A percentile compares a stretch with the other conserved stretches of the same genome.
These are phyloP conservation scores for Protostelium mycophagum DNA, from an alignment of 78 protist genomes.

Conservation along the genomic window DNA sequence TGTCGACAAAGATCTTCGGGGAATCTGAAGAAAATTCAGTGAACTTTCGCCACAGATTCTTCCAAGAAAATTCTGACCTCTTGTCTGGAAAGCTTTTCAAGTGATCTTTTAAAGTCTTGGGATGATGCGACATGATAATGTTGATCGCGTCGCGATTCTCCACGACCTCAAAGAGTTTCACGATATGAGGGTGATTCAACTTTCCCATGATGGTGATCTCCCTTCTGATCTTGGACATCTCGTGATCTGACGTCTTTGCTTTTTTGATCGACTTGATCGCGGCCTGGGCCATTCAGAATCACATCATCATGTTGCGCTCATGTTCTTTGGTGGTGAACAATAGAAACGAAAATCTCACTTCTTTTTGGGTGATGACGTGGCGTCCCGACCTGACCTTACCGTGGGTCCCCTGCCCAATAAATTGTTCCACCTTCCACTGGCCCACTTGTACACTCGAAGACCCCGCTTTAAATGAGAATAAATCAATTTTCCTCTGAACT, in stretches of 20 bases:
- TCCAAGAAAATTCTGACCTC: too few relatives aligned
- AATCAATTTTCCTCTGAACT: background rate
- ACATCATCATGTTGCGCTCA: too few relatives aligned
- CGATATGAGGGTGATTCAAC: background rate
- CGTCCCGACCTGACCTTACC: background rate
- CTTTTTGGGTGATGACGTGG: background rate
- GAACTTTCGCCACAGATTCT: background rate
- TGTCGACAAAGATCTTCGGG: background rate
- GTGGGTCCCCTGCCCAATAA: background rate
- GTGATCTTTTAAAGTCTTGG: background rate
- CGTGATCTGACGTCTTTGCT: background rate
- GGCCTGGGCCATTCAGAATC: background rate
- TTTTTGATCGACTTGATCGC: background rate
- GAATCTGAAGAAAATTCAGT: background rate
- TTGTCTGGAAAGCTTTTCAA: background rate
- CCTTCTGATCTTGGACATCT: background rate
- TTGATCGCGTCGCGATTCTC: background rate
- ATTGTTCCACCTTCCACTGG: background rate
- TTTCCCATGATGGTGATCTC: background rate
- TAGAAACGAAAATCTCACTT: background rate
- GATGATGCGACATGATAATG: background rate
- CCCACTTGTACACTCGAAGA: background rate
- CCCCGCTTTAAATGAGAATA: too few relatives aligned
- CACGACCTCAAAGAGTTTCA: background rate
- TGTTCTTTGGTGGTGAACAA: too few relatives aligned